phyloP scores from a whole-genome alignment of 2,329 filamentous ascomycete genomes.

The Parafenestella ontariensis region DNA sequence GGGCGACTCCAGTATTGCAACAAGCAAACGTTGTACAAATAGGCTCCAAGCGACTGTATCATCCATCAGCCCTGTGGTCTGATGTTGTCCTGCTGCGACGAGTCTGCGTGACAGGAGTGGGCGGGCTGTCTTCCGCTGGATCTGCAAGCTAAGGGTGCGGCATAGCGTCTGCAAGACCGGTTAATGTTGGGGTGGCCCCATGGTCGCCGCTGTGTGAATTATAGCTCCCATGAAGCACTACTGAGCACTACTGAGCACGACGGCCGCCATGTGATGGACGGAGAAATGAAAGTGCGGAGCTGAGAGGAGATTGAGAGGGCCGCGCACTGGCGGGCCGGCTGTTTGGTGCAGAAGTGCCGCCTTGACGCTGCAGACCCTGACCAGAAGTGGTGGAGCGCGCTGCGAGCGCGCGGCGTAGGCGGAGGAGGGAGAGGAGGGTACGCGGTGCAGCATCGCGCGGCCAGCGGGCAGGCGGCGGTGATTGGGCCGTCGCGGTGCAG shows the following conservation, averaged over 20 bases:
- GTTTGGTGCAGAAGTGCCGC: constrained; percentile 27
- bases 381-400: background rate
- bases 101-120: constrained; percentile 32
- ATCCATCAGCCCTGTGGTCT: constrained; percentile 34
- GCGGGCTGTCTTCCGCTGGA: constrained; percentile 37
- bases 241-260: too few species aligned
- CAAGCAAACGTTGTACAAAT: constrained; percentile 19
- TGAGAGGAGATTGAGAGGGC: background rate
- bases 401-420: constrained; percentile 14
- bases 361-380: background rate
- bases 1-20: constrained; percentile 5
- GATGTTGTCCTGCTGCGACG: constrained; percentile 16
- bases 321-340: constrained; percentile 28
- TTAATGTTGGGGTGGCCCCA: constrained; percentile 24
- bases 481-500: constrained; percentile 36
- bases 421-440: constrained; percentile 13
- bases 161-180: constrained; percentile 33
- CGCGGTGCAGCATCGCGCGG: background rate
- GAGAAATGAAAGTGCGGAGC: constrained; percentile 9
- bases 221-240: background rate
- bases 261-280: constrained; percentile 14
- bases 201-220: background rate
- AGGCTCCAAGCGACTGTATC: constrained; percentile 5
- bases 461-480: constrained; percentile 24
- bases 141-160: constrained; percentile 28